A percentile compares a stretch with the other conserved stretches of the same genome.
phyloP scores from a whole-genome alignment of 208 protist species.

The Wallacemonas sp. region DNA sequence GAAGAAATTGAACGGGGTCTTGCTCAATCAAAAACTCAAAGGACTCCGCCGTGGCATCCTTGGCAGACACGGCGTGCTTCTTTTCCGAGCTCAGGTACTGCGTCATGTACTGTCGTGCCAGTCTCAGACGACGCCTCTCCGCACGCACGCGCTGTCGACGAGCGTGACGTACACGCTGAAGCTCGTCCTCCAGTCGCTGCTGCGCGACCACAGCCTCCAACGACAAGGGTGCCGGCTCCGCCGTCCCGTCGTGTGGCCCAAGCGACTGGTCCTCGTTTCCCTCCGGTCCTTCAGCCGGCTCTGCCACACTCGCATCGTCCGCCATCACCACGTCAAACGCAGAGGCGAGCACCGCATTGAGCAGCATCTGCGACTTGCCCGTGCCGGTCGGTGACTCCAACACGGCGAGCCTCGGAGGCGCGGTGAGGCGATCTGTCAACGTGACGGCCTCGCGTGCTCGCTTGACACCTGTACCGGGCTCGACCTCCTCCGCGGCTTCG shows the following conservation, averaged over 20 bases:
- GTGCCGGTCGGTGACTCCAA: constrained; percentile 96
- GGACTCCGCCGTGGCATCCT: background rate
- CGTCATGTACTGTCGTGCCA: constrained; percentile 10
- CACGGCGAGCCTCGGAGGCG: too few species aligned
- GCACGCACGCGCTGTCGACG: constrained; percentile 2
- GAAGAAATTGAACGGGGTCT: constrained; percentile 22
- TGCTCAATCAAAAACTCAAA: constrained; percentile 41
- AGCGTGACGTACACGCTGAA: constrained; percentile 2
- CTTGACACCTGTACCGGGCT: too few species aligned
- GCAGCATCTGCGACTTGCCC: constrained; percentile 94
- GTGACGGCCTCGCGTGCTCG: too few species aligned
- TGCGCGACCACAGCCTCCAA: background rate
- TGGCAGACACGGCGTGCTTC: background rate
- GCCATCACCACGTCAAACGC: constrained; percentile 40
- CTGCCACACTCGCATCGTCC: too few species aligned
- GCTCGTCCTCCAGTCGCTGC: constrained; percentile 12
- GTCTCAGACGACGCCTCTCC: background rate
- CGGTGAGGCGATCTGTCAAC: too few species aligned
- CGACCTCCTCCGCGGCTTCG: too few species aligned
- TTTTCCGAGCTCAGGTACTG: constrained; percentile 1
- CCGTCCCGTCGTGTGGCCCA: background rate
- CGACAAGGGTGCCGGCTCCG: background rate
- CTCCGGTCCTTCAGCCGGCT: too few species aligned
- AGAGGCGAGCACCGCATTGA: constrained; percentile 81
- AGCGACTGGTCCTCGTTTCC: background rate